Evolutionary conservation across 202 grass and related monocot genomes (phyloP).

Genomic region (Zizania palustris): DNA sequence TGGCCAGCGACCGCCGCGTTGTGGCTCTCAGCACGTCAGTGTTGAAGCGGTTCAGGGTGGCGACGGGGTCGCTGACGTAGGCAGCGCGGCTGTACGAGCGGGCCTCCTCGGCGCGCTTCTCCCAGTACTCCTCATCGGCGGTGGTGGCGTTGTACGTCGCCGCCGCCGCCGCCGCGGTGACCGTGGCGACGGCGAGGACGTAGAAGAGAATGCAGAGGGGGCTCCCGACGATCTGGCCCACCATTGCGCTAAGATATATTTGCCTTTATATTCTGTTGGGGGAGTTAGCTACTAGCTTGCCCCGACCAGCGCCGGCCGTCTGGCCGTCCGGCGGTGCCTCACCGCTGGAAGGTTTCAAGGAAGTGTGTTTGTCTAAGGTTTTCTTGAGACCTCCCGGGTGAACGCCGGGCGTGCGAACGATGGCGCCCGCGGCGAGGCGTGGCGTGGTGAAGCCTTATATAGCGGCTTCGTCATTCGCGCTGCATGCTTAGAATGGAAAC

Average conservation of each 20-base stretch:
- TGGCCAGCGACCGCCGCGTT: not conserved
- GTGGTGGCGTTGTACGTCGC: constrained; percentile 19
- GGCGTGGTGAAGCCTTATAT: not conserved
- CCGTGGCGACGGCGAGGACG: not conserved
- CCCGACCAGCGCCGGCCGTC: not conserved
- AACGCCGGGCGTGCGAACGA: not conserved
- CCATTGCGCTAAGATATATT: not conserved
- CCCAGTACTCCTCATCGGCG: constrained; percentile 61
- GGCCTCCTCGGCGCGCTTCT: constrained; percentile 39
- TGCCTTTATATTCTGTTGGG: too few relatives aligned
- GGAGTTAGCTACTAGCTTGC: too few relatives aligned
- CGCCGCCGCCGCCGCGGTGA: not conserved
- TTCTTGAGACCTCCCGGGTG: not conserved
- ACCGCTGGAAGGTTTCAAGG: not conserved
- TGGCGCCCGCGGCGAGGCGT: not conserved
- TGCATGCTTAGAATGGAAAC: not conserved
- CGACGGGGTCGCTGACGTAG: constrained; percentile 46
- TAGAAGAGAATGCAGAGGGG: constrained; percentile 5
- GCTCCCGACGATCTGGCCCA: not conserved
- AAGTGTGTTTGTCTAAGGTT: not conserved
- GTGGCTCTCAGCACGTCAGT: constrained; percentile 27
- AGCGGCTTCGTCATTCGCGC: not conserved
- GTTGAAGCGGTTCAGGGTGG: constrained; percentile 54
- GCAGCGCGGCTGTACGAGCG: constrained; percentile 30
- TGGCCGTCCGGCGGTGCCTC: not conserved